Conservation (phyloP, 306 rosid species). For the Lupinus albus region DNA sequence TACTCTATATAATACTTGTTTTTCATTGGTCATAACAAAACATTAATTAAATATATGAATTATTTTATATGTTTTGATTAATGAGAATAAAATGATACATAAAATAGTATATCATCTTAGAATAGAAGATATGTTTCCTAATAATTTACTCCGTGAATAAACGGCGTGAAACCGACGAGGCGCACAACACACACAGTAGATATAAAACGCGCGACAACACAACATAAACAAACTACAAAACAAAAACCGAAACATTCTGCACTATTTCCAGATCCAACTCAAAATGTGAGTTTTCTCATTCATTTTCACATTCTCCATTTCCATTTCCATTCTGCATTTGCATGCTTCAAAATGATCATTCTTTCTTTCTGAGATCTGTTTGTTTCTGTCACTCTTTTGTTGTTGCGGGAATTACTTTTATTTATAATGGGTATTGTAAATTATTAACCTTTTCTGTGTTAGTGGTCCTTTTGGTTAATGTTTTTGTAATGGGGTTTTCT, state of each 20-base stretch:
- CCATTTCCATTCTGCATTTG: background rate
- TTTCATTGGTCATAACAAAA: no score
- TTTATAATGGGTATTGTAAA: background rate
- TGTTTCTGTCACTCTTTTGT: background rate
- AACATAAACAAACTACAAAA: constrained; percentile 19
- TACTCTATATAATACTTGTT: no score
- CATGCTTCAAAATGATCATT: constrained; percentile 23
- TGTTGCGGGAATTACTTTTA: background rate
- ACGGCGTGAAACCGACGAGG: constrained; percentile 73
- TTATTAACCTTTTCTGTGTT: background rate
- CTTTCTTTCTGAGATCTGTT: constrained; percentile 18
- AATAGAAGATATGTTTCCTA: no score
- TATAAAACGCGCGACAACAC: constrained; percentile 50
- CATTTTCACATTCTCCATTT: background rate
- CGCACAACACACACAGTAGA: background rate
- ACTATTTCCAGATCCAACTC: constrained; percentile 56
- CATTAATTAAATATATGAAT: no score
- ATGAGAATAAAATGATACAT: no score
- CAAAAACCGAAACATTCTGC: constrained; percentile 30
- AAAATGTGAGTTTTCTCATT: constrained; percentile 47
- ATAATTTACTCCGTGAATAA: constrained; percentile 51
- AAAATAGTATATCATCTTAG: no score
- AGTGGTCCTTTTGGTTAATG: constrained; percentile 22
- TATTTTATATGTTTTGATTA: no score
- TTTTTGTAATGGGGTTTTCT: constrained; percentile 29